These are phyloP conservation scores for Fusarium luffae DNA, from an alignment of 2,329 filamentous ascomycete genomes.

Conservation along the genomic window DNA sequence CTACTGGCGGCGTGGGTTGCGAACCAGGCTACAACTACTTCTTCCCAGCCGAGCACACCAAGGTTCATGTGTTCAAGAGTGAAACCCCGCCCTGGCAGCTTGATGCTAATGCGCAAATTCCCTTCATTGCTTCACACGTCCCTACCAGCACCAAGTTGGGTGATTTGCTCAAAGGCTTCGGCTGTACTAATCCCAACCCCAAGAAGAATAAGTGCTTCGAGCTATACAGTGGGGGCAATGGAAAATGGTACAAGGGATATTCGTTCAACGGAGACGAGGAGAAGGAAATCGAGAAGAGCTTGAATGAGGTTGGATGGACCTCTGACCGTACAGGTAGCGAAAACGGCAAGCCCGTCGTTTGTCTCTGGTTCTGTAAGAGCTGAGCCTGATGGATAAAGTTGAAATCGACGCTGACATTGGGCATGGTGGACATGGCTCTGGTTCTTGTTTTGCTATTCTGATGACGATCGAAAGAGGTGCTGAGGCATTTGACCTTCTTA, in stretches of 20 bases:
- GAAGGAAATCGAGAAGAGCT: constrained; percentile 59
- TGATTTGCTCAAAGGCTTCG: constrained; percentile 69
- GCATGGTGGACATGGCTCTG: neutral
- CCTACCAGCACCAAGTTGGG: constrained; percentile 64
- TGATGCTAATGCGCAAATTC: constrained; percentile 54
- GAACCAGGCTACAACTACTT: constrained; percentile 73
- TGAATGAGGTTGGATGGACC: constrained; percentile 71
- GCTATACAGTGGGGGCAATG: constrained; percentile 64
- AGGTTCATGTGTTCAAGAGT: constrained; percentile 68
- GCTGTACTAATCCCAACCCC: constrained; percentile 61
- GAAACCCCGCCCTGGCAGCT: constrained; percentile 65
- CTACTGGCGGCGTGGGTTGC: constrained; percentile 66
- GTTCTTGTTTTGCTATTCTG: neutral
- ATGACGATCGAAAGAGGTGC: neutral
- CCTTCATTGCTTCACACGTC: constrained; percentile 63
- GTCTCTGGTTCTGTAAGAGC: constrained; percentile 68
- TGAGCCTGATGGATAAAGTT: constrained; percentile 39
- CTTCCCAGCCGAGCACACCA: constrained; percentile 68
- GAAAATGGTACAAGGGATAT: constrained; percentile 69
- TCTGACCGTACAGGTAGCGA: constrained; percentile 58
- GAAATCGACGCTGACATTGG: neutral
- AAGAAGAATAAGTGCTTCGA: constrained; percentile 69
- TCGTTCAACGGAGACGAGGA: constrained; percentile 62
- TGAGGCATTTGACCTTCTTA: neutral
- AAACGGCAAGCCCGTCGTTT: constrained; percentile 66